Base-by-base conservation (phyloP, 495 filamentous ascomycete species). In the Tirmania nivea region DNA sequence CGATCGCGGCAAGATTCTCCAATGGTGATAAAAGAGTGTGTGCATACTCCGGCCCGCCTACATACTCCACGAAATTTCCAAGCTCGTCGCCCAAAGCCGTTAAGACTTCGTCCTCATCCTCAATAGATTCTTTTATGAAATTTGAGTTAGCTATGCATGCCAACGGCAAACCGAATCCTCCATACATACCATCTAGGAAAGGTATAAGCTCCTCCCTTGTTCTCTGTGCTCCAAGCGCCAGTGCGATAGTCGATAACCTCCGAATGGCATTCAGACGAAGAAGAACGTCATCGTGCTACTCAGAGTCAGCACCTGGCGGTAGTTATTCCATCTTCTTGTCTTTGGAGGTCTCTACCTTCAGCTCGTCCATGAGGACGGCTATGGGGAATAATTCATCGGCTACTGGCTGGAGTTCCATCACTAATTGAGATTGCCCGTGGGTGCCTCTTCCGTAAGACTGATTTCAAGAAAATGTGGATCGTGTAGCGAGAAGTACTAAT, bases 381-480 rank as follows among this genome's bases (percentile, higher is more conserved):
- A 97, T 97, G 63, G 90, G 90, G 69, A 94, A 96, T 58, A 97
- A 86, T 78, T 95, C 92, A 69, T 96, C 89, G 66, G 79, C 92
- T 70, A 82, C 77, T 59, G 73, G 75, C 62, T 79, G 77, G 59
- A 73, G 75, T 63, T 85, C 80, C 81, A 86, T 86, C 39, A 19
- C 39, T 45, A 19, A 14, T 6, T 45, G 17, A 45, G 3, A 19
- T 14, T 14, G 39, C 25, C 25, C 25, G 25, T 31, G 25, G 25
- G 25, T 31, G 7, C 25, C 25, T 31, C 3, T 31, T 31, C 25
- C 25, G 25, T 31, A 31, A 31, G 25, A 31, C 25, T 31, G 25
- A 31, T 31, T 31, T 31, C 25, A 31, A 31, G 25, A 31, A 31
- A 31, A 31, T 31, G 25, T 3, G 25, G 25, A 7, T 3, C 25